A percentile compares a stretch with the other conserved stretches of the same genome.
phyloP scores from a whole-genome alignment of 495 filamentous ascomycete species.

The Neurospora sp. region DNA sequence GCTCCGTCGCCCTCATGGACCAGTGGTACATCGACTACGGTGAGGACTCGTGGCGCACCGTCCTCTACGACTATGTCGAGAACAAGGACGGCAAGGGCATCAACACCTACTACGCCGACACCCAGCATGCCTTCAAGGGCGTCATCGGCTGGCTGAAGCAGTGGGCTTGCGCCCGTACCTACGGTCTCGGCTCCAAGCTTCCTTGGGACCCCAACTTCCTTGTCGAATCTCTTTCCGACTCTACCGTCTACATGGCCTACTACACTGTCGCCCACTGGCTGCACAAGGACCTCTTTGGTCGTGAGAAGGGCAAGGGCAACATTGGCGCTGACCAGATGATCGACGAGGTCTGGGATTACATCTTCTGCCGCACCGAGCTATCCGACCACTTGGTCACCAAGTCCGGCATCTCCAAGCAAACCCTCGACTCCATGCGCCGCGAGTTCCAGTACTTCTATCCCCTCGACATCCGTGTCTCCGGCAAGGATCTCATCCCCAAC shows the following conservation, averaged over 20 bases:
- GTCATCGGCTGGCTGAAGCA: constrained; percentile 85
- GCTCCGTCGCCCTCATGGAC: constrained; percentile 76
- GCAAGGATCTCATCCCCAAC: constrained; percentile 80
- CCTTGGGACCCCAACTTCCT: constrained; percentile 91
- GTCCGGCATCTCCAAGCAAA: constrained; percentile 59
- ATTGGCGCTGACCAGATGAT: constrained; percentile 81
- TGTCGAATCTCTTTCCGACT: constrained; percentile 87
- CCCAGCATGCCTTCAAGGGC: constrained; percentile 72
- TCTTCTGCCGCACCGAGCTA: constrained; percentile 58
- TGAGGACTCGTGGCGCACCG: constrained; percentile 64
- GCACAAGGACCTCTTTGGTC: constrained; percentile 68
- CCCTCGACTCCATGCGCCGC: constrained; percentile 66
- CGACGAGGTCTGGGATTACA: constrained; percentile 93
- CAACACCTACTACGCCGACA: constrained; percentile 69
- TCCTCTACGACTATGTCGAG: constrained; percentile 62
- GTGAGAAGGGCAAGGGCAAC: constrained; percentile 50
- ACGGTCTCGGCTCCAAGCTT: constrained; percentile 85
- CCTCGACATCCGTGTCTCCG: constrained; percentile 71
- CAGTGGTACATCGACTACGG: constrained; percentile 98
- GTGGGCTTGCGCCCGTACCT: constrained; percentile 90
- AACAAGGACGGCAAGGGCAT: constrained; percentile 51
- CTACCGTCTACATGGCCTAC: constrained; percentile 92
- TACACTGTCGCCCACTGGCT: constrained; percentile 89
- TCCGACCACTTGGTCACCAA: constrained; percentile 47
- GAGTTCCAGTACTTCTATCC: constrained; percentile 98